These are phyloP conservation scores for Chaetomium sp. DNA, from an alignment of 2,329 filamentous ascomycete genomes.

Conservation along the genomic window DNA sequence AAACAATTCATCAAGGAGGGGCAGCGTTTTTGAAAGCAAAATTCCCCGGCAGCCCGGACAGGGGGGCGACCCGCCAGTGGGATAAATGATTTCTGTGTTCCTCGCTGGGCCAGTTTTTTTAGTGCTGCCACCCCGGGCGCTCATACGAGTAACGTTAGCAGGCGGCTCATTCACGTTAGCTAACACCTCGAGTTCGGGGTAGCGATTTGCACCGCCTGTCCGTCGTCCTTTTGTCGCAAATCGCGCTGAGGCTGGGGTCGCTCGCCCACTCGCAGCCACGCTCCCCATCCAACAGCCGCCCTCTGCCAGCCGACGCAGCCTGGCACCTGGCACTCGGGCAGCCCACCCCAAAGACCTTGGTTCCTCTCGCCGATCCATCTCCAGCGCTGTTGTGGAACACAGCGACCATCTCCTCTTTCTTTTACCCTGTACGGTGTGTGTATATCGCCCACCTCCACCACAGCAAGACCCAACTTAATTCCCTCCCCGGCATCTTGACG, in stretches of 20 bases:
- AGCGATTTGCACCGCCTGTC: slow-evolving; percentile 8
- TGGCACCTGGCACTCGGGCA: background rate
- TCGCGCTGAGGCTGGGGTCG: too few relatives aligned
- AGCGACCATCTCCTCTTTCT: slow-evolving; percentile 1
- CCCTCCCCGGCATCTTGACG: slow-evolving; percentile 10
- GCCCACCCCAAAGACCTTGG: slow-evolving; percentile 6
- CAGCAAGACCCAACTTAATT: slow-evolving; percentile 9
- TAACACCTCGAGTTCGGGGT: slow-evolving; percentile 2
- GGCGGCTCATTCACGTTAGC: background rate
- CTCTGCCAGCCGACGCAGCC: background rate
- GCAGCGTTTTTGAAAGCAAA: too few relatives aligned
- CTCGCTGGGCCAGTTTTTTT: background rate
- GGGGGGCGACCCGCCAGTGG: too few relatives aligned
- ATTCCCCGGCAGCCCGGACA: too few relatives aligned
- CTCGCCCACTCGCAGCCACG: too few relatives aligned
- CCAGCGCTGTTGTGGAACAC: slow-evolving; percentile 9
- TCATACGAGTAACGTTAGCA: background rate
- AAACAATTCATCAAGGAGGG: too few relatives aligned
- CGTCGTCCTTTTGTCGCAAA: background rate
- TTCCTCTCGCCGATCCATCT: slow-evolving; percentile 16
- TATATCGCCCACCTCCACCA: background rate
- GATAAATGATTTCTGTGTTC: too few relatives aligned
- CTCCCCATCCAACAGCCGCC: slow-evolving; percentile 3
- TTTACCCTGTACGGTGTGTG: background rate
- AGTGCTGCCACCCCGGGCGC: background rate